Evolutionary conservation across 2,329 filamentous ascomycete species (phyloP).

Genomic region (Talaromyces pinophilus): DNA sequence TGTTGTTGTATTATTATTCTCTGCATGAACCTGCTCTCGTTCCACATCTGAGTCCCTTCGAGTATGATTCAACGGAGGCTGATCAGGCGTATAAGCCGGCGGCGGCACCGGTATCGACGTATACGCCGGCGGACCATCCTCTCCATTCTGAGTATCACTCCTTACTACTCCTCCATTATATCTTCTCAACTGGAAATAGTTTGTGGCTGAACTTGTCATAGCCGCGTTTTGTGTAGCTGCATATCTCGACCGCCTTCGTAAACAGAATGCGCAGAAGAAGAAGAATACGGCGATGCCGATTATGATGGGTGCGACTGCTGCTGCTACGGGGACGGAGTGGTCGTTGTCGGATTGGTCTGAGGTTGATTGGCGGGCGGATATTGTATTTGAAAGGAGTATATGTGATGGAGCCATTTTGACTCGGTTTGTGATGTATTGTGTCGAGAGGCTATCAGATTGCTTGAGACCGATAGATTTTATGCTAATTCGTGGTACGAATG

Average conservation of each 20-base stretch:
- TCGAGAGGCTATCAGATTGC: background rate
- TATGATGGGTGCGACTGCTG: background rate
- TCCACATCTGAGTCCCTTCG: background rate
- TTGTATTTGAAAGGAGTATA: background rate
- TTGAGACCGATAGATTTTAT: background rate
- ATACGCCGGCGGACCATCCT: constrained; percentile 1
- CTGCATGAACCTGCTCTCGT: background rate
- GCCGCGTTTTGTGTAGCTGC: background rate
- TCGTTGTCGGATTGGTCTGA: background rate
- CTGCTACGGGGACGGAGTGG: background rate
- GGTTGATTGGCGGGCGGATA: background rate
- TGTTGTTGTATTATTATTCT: background rate
- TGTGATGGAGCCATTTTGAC: background rate
- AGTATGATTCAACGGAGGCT: background rate
- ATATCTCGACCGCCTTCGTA: background rate
- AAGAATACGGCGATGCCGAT: background rate
- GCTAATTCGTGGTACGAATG: background rate
- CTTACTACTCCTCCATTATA: background rate
- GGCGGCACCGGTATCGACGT: constrained; percentile 4
- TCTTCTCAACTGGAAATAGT: background rate
- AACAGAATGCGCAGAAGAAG: background rate
- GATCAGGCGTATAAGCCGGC: background rate
- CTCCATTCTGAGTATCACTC: background rate
- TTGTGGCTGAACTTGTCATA: background rate
- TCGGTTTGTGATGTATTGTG: background rate